Percentiles rank a stretch among this genome's conserved stretches.
phyloP scores from a whole-genome alignment of 352 stramenopile genomes.

The Phytophthora uliginosa region DNA sequence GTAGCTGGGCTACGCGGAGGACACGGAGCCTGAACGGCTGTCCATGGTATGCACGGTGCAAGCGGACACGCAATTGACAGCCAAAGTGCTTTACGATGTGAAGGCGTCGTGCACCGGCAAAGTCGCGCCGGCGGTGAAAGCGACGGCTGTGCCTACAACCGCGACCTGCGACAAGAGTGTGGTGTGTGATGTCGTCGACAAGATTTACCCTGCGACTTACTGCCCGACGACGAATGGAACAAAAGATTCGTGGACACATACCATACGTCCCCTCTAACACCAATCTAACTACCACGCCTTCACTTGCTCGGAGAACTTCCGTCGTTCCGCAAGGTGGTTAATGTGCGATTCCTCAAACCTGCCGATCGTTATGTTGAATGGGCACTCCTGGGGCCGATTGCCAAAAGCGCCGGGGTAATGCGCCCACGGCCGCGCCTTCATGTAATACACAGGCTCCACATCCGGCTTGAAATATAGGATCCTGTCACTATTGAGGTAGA shows the following conservation, averaged over 20 bases:
- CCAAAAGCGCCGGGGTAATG: constrained; percentile 50
- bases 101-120: neutral
- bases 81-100: neutral
- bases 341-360: constrained; percentile 39
- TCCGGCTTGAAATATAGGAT: constrained; percentile 49
- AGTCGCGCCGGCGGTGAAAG: neutral
- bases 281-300: constrained; percentile 33
- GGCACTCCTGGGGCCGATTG: constrained; percentile 50
- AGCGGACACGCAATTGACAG: neutral
- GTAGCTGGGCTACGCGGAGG: no score
- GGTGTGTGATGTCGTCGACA: neutral
- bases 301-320: constrained; percentile 42
- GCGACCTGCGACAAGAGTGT: neutral
- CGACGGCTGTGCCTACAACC: neutral
- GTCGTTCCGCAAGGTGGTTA: constrained; percentile 43
- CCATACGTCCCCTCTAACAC: neutral
- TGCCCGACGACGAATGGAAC: neutral
- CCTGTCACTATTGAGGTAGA: constrained; percentile 70
- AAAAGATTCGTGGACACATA: neutral
- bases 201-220: neutral
- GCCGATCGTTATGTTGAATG: constrained; percentile 49
- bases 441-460: constrained; percentile 51
- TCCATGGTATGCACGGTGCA: neutral
- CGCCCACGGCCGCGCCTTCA: constrained; percentile 44
- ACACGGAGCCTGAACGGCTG: no score